phyloP scores from a whole-genome alignment of 306 rosid species.

The Ceratonia siliqua region DNA sequence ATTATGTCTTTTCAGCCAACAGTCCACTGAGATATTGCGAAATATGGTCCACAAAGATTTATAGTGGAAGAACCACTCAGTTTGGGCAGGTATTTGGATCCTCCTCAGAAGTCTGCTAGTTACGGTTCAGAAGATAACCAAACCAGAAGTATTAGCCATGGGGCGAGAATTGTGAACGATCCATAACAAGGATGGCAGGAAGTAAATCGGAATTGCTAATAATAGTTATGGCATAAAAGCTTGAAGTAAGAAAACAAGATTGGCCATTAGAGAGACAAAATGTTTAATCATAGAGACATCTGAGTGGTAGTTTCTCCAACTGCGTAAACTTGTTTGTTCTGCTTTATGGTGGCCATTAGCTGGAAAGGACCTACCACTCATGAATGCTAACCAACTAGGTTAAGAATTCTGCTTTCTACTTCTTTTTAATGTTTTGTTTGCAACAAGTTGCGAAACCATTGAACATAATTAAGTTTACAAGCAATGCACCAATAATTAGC shows the following conservation, averaged over 20 bases:
- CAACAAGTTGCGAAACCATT: not conserved
- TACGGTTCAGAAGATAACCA: not conserved
- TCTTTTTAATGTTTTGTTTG: conserved; percentile 8
- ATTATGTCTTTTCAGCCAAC: conserved; percentile 6
- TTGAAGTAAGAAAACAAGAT: not conserved
- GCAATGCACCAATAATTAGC: not conserved
- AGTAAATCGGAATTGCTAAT: not conserved
- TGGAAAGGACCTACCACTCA: conserved; percentile 50
- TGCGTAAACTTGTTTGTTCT: conserved; percentile 22
- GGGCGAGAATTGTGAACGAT: not conserved
- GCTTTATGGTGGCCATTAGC: conserved; percentile 40
- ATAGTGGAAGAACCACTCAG: conserved; percentile 31
- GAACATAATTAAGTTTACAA: not conserved
- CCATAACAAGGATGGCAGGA: not conserved
- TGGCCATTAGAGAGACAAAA: conserved; percentile 26
- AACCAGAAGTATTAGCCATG: not conserved
- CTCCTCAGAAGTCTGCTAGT: not conserved
- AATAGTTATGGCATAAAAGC: not conserved
- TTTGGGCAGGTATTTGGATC: not conserved
- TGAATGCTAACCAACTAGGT: conserved; percentile 35
- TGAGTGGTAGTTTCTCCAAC: conserved; percentile 38
- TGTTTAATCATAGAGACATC: conserved; percentile 19
- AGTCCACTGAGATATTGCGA: conserved; percentile 24
- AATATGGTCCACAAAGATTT: not conserved
- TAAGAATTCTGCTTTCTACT: conserved; percentile 9